Evolutionary conservation across 2,329 filamentous ascomycete species (phyloP).

Genomic region (Diaporthe citriasiana): DNA sequence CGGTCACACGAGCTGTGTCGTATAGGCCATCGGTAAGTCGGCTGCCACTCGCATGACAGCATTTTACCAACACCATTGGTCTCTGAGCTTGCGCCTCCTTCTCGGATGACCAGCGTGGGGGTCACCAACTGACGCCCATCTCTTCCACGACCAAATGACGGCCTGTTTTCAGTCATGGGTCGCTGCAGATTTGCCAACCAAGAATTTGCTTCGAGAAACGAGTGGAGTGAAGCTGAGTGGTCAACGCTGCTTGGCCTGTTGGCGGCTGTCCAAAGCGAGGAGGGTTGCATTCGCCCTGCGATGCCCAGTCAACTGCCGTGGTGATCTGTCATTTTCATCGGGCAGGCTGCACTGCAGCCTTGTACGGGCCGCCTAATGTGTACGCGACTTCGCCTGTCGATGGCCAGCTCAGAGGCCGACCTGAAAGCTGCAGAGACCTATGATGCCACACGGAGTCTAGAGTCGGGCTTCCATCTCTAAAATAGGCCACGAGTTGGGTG

Average conservation of each 20-base stretch:
- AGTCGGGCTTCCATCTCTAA: background rate
- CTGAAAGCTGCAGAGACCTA: constrained; percentile 14
- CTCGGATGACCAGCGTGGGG: constrained; percentile 32
- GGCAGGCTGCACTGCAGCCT: constrained; percentile 38
- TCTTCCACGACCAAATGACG: constrained; percentile 30
- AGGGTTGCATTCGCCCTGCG: constrained; percentile 40
- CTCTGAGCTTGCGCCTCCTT: constrained; percentile 17
- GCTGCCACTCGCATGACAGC: constrained; percentile 31
- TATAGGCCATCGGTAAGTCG: constrained; percentile 31
- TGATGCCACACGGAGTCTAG: constrained; percentile 9
- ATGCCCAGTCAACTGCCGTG: constrained; percentile 41
- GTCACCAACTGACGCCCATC: constrained; percentile 15
- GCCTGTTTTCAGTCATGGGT: constrained; percentile 33
- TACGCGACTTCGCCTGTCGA: background rate
- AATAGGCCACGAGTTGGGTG: constrained; percentile 7
- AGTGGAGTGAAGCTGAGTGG: constrained; percentile 31
- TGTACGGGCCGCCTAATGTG: constrained; percentile 29
- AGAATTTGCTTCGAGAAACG: constrained; percentile 37
- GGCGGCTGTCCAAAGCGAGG: constrained; percentile 22
- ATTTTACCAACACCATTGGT: constrained; percentile 26
- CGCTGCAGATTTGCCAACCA: constrained; percentile 35
- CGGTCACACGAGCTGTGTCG: constrained; percentile 26
- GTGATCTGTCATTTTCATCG: constrained; percentile 41
- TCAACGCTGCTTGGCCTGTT: constrained; percentile 12
- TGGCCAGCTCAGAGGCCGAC: constrained; percentile 16